phyloP scores from a whole-genome alignment of 768 basidiomycete species.

The Phaeotremella skinneri region DNA sequence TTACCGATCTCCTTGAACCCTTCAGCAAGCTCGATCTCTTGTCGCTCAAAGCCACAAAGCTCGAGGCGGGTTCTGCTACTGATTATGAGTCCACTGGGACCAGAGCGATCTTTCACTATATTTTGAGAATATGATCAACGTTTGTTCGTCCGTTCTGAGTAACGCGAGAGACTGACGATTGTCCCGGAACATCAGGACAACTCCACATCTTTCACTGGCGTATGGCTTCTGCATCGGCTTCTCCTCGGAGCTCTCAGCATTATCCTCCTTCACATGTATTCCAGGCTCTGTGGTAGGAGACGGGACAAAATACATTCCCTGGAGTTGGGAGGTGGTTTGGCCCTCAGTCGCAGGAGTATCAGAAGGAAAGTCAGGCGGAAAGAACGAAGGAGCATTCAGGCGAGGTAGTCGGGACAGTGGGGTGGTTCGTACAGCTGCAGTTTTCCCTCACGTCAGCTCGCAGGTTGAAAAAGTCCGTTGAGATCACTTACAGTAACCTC shows the following conservation, averaged over 20 bases:
- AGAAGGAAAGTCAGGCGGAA: background rate
- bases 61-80: slow-evolving; percentile 10
- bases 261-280: background rate
- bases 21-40: slow-evolving; percentile 29
- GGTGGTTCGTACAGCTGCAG: slow-evolving; percentile 20
- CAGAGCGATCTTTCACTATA: background rate
- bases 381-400: background rate
- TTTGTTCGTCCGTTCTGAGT: too few species aligned
- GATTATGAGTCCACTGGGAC: background rate
- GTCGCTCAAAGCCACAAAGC: slow-evolving; percentile 21
- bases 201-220: slow-evolving; percentile 11
- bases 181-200: slow-evolving; percentile 20
- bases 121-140: slow-evolving; percentile 2
- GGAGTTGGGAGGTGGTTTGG: slow-evolving; percentile 6
- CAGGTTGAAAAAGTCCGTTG: background rate
- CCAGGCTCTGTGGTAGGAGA: background rate
- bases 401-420: slow-evolving; percentile 28
- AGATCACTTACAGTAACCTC: slow-evolving; percentile 24
- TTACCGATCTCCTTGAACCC: slow-evolving; percentile 27
- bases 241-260: background rate
- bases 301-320: slow-evolving; percentile 23
- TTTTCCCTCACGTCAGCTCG: background rate
- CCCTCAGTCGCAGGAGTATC: background rate
- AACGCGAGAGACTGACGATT: slow-evolving; percentile 21
- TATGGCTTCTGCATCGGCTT: background rate